Base-by-base conservation (phyloP, 2,329 filamentous ascomycete genomes). In the Calonectria montana region DNA sequence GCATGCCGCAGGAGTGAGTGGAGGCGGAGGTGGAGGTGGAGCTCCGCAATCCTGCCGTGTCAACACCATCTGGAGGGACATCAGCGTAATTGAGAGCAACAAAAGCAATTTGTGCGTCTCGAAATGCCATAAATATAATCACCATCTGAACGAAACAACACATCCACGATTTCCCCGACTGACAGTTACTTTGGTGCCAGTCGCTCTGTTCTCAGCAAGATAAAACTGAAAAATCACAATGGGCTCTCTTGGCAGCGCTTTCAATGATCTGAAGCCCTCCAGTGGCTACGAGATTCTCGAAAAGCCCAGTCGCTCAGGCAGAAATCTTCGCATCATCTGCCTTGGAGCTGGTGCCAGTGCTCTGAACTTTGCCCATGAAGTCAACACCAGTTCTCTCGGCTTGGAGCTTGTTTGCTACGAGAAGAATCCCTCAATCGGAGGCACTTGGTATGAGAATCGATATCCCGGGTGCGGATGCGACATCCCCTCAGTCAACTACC, bases 281-380 rank as follows among this genome's bases (percentile, higher is more conserved):
- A 25, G 29, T 16, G 43, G 29, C n/a, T 78, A 78, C 50, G 64
- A 72, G 18, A 78, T 79, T 63, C 48, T 75, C 13, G 78, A 80
- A 48, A 74, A 78, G 68, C 73, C 78, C 35, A 76, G 73, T 37
- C 73, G 78, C 25, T 65, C 67, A 37, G 75, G 73, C 23, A 69
- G 78, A n/a, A 77, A 75, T 27, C 63, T 81, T n/a, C 74, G 78
- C 35, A 75, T 82, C 67, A 74, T 81, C 29, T 77, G 75, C 45
- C 73, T 81, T 18, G 80, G 80, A n/a, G 79, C 76, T 65, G 80
- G 80, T 55, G 78, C 77, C 61, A 80, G 78, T 61, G 80, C 76
- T 0, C 72, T 82, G 31, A 81, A 80, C 69, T 63, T 82, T 29
- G 75, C 75, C 21, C 77, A 78, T 21, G 75, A 78, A 61, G 48